Evolutionary conservation across 306 rosid genomes (phyloP), one percentile per base, ranked within the genome.

Genomic region (Notholithocarpus densiflorus): DNA sequence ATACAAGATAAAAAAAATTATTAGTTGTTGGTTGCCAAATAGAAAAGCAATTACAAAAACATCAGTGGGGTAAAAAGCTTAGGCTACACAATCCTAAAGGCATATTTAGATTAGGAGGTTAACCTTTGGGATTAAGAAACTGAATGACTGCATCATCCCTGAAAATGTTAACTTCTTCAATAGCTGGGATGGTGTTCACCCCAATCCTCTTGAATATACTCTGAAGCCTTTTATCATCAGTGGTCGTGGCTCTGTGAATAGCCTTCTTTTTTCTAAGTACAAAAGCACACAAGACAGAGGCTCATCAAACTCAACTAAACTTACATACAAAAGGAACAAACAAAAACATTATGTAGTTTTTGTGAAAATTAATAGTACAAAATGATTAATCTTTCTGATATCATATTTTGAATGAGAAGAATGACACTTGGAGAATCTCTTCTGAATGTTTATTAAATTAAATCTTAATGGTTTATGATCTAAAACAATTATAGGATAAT

Each of bases 111-210:
- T 32, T 3, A 9, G 24, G n/a, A 34, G 24, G 11, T 19, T 45
- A 68, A 68, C 72, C 75, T 71, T 71, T 71, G 57, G 74, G 74
- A 51, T 71, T 71, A 40, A 71, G 56, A 71, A 71, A 71, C 57
- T 71, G 74, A 32, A 71, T 71, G 20, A 71, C 74, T 5, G 34
- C 56, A 45, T 71, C 74, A 71, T 71, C 74, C 57, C 48, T 71
- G 74, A 40, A 51, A 51, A 71, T 71, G 57, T 71, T 71, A 15
- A 71, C 74, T 71, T 71, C 74, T 45, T 71, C 57, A 21, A 71
- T 71, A 10, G 74, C 57, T 1, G 57, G 74, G 34, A 71, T 71
- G 11, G 57, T 15, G 57, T 71, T 71, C 24, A 71, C 74, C 55
- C 74, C 55, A 40, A 71, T 48, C 57, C 74, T 71, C 55, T 71